Base-by-base conservation (phyloP, 2,329 filamentous ascomycete genomes). In the Penicillium sp. region DNA sequence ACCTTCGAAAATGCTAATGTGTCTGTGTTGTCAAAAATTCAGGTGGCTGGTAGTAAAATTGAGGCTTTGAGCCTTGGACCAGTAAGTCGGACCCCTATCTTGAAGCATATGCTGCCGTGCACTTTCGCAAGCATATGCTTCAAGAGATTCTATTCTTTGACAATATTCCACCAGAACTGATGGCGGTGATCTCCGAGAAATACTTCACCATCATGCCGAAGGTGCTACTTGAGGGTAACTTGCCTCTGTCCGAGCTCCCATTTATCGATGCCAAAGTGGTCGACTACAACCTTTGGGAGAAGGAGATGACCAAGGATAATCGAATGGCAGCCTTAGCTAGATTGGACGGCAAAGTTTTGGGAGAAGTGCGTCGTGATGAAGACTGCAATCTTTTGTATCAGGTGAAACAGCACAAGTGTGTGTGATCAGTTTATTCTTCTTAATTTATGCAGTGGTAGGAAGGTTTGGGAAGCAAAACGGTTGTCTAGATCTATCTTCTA, bases 101-200 rank as follows among this genome's bases (percentile, higher is more conserved):
- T n/a, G n/a, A n/a, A n/a, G n/a, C n/a, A n/a, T n/a, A n/a, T n/a
- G n/a, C n/a, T n/a, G n/a, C n/a, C n/a, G n/a, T n/a, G n/a, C n/a
- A n/a, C n/a, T n/a, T n/a, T n/a, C n/a, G n/a, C n/a, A n/a, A n/a
- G n/a, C n/a, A n/a, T n/a, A n/a, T n/a, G n/a, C n/a, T n/a, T n/a
- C n/a, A n/a, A n/a, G n/a, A n/a, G 13, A 61, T 68, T 19, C 57
- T 67, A 5, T 56, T 69, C 48, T 71, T 73, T 34, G 56, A 67
- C 11, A 55, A 65, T 26, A 64, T 72, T 5, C 62, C 69, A 2
- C 52, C 49, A 3, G 62, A 72, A 39, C 57, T 68, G n/a, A 58
- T 75, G 16, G 59, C 62, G 3, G 42, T 64, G 5, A 56, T 73
- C n/a, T 71, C 71, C 0, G 71, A 75, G 59, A 74, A 70, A 33